Evolutionary conservation across 495 filamentous ascomycete species (phyloP), one percentile per base, ranked within the genome.

Genomic region (Umbilicaria muhlenbergii): DNA sequence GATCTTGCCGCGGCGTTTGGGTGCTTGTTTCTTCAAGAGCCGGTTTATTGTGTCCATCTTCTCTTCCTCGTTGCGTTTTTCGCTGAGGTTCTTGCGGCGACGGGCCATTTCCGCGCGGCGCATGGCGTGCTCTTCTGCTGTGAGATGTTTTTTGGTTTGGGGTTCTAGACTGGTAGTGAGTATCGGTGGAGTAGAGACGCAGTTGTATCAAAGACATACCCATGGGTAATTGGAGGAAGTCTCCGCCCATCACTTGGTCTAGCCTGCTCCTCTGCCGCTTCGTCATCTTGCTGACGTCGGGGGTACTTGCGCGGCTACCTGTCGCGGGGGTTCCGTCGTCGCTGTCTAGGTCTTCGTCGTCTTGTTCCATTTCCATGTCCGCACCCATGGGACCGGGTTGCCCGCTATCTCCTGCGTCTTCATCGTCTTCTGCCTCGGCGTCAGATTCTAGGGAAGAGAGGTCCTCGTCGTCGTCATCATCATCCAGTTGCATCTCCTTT

Each of bases 21-120:
- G 88, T 4, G 86, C 83, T 64, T 95, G 92, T 54, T 94, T 94
- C 60, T 87, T 86, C 41, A 96, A 77, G 21, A 98, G 77, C 42
- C 89, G 85, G 63, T 96, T 95, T 69, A 98, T 95, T 12, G 91
- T 98, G 59, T 95, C 89, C 81, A 94, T 93, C 88, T 98, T 98
- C 66, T 96, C 92, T 66, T 98, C 92, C 56, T 98, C 92, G 45
- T 94, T 91, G 19, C 91, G 82, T 69, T 95, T 94, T 58, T 96
- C 91, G 50, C 83, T 91, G n/a, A 98, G 72, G 51, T 96, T 95
- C 59, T 94, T 92, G 40, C 91, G 68, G 31, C 91, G 80, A 14
- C 91, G 72, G 19, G 91, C 91, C 91, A 98, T 98, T 60, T 98
- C 91, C 6, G 85, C 82, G 35, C 91, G 75, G 14, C 93, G 78